Conservation (phyloP, 129 eudicot genomes). For the Smallanthus sonchifolius region DNA sequence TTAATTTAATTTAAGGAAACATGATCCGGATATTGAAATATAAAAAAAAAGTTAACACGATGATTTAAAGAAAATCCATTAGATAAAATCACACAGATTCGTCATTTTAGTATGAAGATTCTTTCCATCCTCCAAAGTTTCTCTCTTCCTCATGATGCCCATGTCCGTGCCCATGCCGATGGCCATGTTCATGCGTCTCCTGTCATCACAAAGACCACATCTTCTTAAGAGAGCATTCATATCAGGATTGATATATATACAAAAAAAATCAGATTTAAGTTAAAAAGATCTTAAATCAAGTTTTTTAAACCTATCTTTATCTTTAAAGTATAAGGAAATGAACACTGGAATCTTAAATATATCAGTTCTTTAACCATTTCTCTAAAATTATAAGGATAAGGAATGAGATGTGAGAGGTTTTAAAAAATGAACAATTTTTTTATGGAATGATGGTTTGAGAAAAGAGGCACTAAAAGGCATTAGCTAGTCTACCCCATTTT, state of each 20-base stretch:
- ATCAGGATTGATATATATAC: too few species aligned
- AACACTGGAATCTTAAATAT: too few species aligned
- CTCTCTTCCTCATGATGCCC: slow-evolving; percentile 32
- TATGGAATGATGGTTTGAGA: too few species aligned
- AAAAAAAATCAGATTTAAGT: too few species aligned
- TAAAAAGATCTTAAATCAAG: too few species aligned
- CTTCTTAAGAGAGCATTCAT: too few species aligned
- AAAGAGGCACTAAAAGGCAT: not conserved
- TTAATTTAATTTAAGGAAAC: not conserved
- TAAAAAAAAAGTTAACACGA: not conserved
- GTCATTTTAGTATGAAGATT: slow-evolving; percentile 41
- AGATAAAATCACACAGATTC: not conserved
- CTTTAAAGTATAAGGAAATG: too few species aligned
- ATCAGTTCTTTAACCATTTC: too few species aligned
- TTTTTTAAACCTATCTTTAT: too few species aligned
- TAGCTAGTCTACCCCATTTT: not conserved
- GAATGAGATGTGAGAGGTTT: too few species aligned
- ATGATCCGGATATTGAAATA: not conserved
- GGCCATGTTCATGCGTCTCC: slow-evolving; percentile 34
- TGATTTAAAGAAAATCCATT: not conserved
- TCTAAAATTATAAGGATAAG: too few species aligned
- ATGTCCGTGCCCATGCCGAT: slow-evolving; percentile 22
- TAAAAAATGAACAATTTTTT: too few species aligned
- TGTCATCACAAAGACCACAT: slow-evolving; percentile 14
- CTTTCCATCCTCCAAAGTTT: slow-evolving; percentile 70